These are phyloP conservation scores for Giardia duodenalis DNA, from an alignment of 208 protist genomes.

Conservation along the genomic window DNA sequence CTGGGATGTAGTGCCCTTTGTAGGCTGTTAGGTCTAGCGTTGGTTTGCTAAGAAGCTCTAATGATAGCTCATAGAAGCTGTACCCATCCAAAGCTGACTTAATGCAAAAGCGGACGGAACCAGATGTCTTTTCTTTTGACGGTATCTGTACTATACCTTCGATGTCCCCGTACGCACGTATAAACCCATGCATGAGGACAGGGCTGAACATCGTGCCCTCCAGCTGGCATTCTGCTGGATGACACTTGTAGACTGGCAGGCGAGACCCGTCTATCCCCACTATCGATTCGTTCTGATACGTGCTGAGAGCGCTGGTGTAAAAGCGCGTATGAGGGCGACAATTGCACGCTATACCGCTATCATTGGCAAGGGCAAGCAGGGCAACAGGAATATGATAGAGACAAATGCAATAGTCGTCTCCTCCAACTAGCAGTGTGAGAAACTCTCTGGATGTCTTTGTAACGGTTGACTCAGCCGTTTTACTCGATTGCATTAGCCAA, in stretches of 20 bases:
- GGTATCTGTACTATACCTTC: neutral
- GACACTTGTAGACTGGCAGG: no score
- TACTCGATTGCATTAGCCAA: neutral
- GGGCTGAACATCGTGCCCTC: neutral
- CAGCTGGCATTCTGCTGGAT: neutral
- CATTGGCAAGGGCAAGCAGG: neutral
- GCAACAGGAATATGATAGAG: neutral
- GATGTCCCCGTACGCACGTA: neutral
- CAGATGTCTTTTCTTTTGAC: neutral
- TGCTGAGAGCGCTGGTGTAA: neutral
- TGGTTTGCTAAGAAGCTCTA: neutral
- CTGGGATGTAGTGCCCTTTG: neutral
- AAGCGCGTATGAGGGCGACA: neutral
- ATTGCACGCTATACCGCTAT: neutral
- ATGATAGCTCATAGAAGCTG: neutral
- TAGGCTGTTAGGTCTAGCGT: neutral
- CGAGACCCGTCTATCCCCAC: no score
- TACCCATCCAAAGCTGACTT: neutral
- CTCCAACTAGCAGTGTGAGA: neutral
- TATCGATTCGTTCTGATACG: neutral
- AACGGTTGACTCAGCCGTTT: neutral
- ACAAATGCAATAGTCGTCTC: neutral
- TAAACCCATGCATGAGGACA: neutral
- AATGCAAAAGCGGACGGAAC: neutral
- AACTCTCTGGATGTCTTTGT: neutral